These are phyloP conservation scores for Neurospora sp. DNA, from an alignment of 2,329 filamentous ascomycete genomes.

Conservation along the genomic window DNA sequence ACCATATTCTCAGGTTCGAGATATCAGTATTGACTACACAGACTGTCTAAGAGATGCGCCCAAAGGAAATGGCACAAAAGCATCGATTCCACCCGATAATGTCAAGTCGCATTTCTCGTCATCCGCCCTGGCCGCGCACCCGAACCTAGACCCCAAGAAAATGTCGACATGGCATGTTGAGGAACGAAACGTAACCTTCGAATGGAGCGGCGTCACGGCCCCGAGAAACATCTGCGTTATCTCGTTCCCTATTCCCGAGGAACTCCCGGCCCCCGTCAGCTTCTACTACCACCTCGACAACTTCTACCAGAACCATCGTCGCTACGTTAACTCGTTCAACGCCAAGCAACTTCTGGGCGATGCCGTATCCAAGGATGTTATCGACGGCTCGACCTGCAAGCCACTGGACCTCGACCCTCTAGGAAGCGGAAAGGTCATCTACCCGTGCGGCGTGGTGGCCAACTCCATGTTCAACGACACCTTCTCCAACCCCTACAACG, in stretches of 20 bases:
- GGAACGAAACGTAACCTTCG: slow-evolving; percentile 31
- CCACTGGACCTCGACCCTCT: slow-evolving; percentile 50
- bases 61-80: slow-evolving; percentile 25
- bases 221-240: slow-evolving; percentile 52
- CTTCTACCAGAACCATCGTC: slow-evolving; percentile 97
- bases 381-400: slow-evolving; percentile 62
- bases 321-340: slow-evolving; percentile 87
- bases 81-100: slow-evolving; percentile 43
- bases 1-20: slow-evolving; percentile 58
- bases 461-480: slow-evolving; percentile 98
- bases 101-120: slow-evolving; percentile 65
- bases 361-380: slow-evolving; percentile 46
- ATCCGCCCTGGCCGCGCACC: slow-evolving; percentile 23
- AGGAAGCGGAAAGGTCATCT: slow-evolving; percentile 59
- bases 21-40: slow-evolving; percentile 85
- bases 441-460: slow-evolving; percentile 90
- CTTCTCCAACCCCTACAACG: slow-evolving; percentile 57
- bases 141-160: slow-evolving; percentile 13
- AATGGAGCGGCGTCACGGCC: slow-evolving; percentile 27
- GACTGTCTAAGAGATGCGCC: slow-evolving; percentile 55
- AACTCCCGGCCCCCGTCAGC: slow-evolving; percentile 71
- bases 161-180: slow-evolving; percentile 31
- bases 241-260: slow-evolving; percentile 68
- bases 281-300: slow-evolving; percentile 95
- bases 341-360: slow-evolving; percentile 70